These are phyloP conservation scores for Penicillium sp. DNA, from an alignment of 2,329 filamentous ascomycete genomes.

Conservation along the genomic window DNA sequence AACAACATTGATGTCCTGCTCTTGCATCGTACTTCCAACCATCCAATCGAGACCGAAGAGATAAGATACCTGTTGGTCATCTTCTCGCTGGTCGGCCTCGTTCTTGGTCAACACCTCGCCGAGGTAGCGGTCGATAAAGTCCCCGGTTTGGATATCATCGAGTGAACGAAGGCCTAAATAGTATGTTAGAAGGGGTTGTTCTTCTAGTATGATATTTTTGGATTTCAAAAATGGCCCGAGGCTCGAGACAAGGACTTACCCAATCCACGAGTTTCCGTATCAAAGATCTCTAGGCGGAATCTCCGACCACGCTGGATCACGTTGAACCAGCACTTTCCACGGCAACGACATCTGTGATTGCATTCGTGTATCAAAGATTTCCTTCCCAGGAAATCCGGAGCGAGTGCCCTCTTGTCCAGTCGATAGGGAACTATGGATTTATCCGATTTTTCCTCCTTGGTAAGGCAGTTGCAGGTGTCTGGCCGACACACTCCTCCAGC, in stretches of 20 bases:
- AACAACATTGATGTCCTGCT: constrained; percentile 42
- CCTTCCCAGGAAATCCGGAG: constrained; percentile 34
- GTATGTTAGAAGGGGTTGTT: too few species aligned
- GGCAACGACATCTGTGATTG: constrained; percentile 42
- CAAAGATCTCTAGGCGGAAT: constrained; percentile 47
- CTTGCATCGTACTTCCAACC: constrained; percentile 15
- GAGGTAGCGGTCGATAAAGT: constrained; percentile 52
- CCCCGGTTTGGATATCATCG: constrained; percentile 42
- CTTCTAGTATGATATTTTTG: too few species aligned
- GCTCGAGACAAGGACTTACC: constrained; percentile 28
- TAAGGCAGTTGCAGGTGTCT: constrained; percentile 34
- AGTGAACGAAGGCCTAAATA: constrained; percentile 44
- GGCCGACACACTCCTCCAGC: constrained; percentile 27
- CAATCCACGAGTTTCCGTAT: constrained; percentile 47
- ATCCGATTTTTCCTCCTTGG: constrained; percentile 34
- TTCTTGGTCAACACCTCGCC: constrained; percentile 48
- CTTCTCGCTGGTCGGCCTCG: constrained; percentile 45
- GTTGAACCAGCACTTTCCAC: constrained; percentile 44
- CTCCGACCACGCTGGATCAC: constrained; percentile 47
- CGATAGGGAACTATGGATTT: constrained; percentile 39
- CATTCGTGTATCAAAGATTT: constrained; percentile 49
- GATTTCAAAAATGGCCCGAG: too few species aligned
- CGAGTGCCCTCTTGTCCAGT: constrained; percentile 29
- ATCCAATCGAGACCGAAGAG: constrained; percentile 49
- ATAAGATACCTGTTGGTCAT: constrained; percentile 40